A percentile compares a stretch with the other conserved stretches of the same genome.
Conservation (phyloP, 805 yeast genomes). For the Starmerella ratchasimensis region DNA sequence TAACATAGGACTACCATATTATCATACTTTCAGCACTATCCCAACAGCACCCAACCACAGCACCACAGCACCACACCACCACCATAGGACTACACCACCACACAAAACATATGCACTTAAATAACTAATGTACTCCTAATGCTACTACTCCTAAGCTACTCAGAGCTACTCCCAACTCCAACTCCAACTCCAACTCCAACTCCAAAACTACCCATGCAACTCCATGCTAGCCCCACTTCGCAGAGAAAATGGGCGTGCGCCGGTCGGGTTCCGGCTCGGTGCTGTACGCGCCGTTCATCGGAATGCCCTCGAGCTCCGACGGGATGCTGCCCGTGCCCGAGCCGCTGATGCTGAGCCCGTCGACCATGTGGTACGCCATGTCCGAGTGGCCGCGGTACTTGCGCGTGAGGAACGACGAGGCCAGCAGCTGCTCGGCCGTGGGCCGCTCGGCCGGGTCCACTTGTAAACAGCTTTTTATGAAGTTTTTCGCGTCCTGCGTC, state of each 20-base stretch:
- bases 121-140: not conserved
- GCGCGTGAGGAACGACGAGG: slow-evolving; percentile 33
- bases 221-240: slow-evolving; percentile 13
- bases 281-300: slow-evolving; percentile 27
- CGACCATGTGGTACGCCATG: slow-evolving; percentile 24
- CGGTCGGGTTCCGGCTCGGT: slow-evolving; percentile 21
- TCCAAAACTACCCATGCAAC: too few species aligned
- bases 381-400: slow-evolving; percentile 23
- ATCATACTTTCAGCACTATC: too few species aligned
- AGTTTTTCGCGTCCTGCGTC: slow-evolving; percentile 41
- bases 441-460: slow-evolving; percentile 35
- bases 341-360: slow-evolving; percentile 8
- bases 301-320: slow-evolving; percentile 19
- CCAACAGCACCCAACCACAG: too few species aligned
- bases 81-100: too few species aligned
- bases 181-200: too few species aligned
- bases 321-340: slow-evolving; percentile 8
- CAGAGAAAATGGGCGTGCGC: slow-evolving; percentile 9
- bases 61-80: too few species aligned
- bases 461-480: slow-evolving; percentile 41
- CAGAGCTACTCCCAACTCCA: too few species aligned
- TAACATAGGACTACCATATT: too few species aligned
- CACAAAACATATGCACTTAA: too few species aligned
- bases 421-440: slow-evolving; percentile 33
- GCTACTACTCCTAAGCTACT: too few species aligned